These are phyloP conservation scores for Oryza glaberrima DNA, from an alignment of 176 grass and related monocot species.

Conservation along the genomic window DNA sequence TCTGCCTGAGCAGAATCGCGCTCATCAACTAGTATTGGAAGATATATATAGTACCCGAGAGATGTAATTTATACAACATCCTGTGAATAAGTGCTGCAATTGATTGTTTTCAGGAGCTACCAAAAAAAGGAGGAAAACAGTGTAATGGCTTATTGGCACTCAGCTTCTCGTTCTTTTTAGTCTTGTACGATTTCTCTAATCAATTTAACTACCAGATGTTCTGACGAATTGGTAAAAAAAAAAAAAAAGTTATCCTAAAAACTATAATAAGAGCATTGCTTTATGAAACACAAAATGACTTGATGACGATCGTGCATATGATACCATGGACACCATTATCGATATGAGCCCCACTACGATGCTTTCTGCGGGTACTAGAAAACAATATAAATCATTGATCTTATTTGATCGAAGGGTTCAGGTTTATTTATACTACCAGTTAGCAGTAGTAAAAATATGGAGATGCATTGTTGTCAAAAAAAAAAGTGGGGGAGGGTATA, in stretches of 20 bases:
- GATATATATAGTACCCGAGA: neutral
- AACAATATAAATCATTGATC: no score
- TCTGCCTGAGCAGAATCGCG: neutral
- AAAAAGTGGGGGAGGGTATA: no score
- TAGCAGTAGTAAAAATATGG: no score
- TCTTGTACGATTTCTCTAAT: neutral
- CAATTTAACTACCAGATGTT: neutral
- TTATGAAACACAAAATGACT: no score
- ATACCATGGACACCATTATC: no score
- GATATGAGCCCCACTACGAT: no score
- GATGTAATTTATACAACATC: no score
- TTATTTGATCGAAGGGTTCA: no score
- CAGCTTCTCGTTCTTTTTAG: neutral
- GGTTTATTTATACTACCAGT: no score
- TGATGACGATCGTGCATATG: no score
- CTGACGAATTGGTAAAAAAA: neutral
- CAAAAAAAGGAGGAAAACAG: neutral
- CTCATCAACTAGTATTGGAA: neutral
- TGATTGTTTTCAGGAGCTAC: neutral
- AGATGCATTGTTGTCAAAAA: no score
- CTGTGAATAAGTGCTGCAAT: neutral
- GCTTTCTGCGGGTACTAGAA: no score
- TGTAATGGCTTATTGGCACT: neutral
- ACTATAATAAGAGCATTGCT: neutral
- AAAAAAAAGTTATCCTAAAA: neutral